Evolutionary conservation across 2,329 filamentous ascomycete species (phyloP), one percentile per base, ranked within the genome.

Genomic region (Pestalotiopsis sp.): DNA sequence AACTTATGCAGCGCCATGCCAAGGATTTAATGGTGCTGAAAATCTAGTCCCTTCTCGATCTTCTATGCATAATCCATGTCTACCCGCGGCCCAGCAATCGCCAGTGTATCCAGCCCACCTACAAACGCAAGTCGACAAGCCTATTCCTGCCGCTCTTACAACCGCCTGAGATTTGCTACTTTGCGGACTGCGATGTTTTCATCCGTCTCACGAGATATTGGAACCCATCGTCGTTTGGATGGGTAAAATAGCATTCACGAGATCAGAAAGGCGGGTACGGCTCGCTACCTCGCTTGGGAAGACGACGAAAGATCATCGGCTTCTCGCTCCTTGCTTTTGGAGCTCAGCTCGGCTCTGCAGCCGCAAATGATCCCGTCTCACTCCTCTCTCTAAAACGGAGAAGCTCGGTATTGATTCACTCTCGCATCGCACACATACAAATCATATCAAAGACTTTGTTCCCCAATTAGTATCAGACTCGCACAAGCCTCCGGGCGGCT

Each of bases 51-150:
- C 45, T 36, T 57, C 52, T 49, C 36, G 64, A 66, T 31, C 41
- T 58, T 39, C 20, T 38, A 58, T 66, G 64, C 64, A 66, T 66
- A 58, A 57, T 52, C 41, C 31, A 36, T 66, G 62, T 64, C 38
- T 64, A 45, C 38, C 27, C 59, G n/a, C 14, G 36, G 59, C 59
- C 59, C 59, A 39, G 17, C 14, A 20, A 52, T 52, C n/a, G 45
- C 17, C 45, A 52, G 20, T 49, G 45, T 52, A 52, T 17, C 45
- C 20, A 52, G 45, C 45, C 45, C n/a, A 20, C 17, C 7, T n/a
- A 52, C 17, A n/a, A n/a, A 52, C 17, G 45, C 20, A n/a, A n/a
- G 45, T 52, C 17, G 20, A 52, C 45, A n/a, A 52, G 45, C 45
- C 45, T n/a, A 52, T 52, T n/a, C 45, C 17, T 23, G 45, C 45